phyloP scores from a whole-genome alignment of 2,329 filamentous ascomycete species.

The Coniella vitis region DNA sequence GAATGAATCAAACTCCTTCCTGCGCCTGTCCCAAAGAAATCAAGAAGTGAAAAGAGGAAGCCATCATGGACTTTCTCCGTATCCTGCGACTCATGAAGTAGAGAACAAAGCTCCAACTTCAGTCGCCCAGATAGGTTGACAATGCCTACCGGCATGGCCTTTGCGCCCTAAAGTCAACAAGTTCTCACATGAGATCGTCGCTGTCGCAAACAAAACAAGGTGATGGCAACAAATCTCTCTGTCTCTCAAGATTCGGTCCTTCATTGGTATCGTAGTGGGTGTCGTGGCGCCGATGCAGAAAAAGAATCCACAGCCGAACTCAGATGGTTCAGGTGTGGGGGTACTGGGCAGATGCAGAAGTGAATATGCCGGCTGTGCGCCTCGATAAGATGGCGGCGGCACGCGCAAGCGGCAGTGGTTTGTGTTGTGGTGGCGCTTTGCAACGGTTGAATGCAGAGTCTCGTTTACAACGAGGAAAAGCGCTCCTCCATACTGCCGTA shows the following conservation, averaged over 20 bases:
- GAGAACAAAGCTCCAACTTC: background rate
- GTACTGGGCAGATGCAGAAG: constrained; percentile 3
- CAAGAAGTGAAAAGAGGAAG: background rate
- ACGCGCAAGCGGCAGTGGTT: background rate
- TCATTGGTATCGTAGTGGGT: constrained; percentile 10
- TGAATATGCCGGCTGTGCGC: constrained; percentile 7
- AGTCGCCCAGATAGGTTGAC: background rate
- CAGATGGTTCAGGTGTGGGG: background rate
- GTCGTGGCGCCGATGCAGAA: background rate
- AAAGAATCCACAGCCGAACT: background rate
- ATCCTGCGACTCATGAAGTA: background rate
- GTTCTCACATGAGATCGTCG: constrained; percentile 2
- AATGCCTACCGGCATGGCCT: background rate
- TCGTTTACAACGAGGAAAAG: constrained; percentile 34
- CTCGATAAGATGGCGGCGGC: background rate
- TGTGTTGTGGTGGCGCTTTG: no score
- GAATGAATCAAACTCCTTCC: constrained; percentile 12
- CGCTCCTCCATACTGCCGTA: constrained; percentile 58
- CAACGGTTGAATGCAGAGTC: no score
- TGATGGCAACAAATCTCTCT: constrained; percentile 4
- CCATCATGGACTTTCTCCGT: background rate
- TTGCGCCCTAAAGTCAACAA: constrained; percentile 5
- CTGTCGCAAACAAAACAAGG: constrained; percentile 3
- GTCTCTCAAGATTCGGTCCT: constrained; percentile 1
- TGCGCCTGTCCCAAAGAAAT: constrained; percentile 1